Evolutionary conservation across 768 basidiomycete species (phyloP).

Genomic region (Chalciporus piperatus): DNA sequence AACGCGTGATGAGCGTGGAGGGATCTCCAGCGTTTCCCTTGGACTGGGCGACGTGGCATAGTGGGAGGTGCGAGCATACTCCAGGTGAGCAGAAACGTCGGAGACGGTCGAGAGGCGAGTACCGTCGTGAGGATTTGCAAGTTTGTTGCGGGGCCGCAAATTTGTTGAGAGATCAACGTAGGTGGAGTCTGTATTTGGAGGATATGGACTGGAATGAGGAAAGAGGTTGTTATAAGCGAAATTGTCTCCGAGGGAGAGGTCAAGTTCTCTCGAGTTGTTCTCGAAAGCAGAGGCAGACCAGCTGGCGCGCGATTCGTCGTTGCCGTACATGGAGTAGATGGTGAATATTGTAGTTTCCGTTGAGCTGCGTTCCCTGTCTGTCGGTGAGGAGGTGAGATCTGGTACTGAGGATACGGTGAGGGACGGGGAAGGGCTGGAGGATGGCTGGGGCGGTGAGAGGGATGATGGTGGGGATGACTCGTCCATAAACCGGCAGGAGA

Average conservation of each 20-base stretch:
- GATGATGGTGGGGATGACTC: conserved; percentile 34
- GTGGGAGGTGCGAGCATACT: conserved; percentile 19
- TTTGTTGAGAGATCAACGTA: conserved; percentile 30
- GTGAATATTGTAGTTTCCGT: conserved; percentile 77
- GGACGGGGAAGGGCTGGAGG: conserved; percentile 28
- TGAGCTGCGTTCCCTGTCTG: conserved; percentile 49
- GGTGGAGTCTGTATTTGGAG: conserved; percentile 23
- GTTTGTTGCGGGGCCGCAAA: conserved; percentile 20
- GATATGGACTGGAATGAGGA: conserved; percentile 18
- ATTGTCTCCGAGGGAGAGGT: conserved; percentile 32
- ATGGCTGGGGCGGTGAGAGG: conserved; percentile 32
- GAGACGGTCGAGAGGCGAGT: conserved; percentile 24
- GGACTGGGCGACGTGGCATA: conserved; percentile 14
- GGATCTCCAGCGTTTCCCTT: conserved; percentile 18
- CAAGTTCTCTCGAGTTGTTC: conserved; percentile 37
- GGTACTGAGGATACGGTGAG: conserved; percentile 35
- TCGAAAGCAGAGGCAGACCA: conserved; percentile 44
- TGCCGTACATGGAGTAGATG: conserved; percentile 86
- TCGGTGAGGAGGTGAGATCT: conserved; percentile 33
- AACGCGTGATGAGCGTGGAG: conserved; percentile 28
- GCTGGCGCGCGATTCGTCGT: conserved; percentile 47
- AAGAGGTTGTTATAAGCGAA: conserved; percentile 36
- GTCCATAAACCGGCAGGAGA: conserved; percentile 34
- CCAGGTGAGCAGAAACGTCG: conserved; percentile 23
- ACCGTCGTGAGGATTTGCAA: conserved; percentile 21